Conservation (phyloP, 331 rosid species). For the Spiraea crenata region DNA sequence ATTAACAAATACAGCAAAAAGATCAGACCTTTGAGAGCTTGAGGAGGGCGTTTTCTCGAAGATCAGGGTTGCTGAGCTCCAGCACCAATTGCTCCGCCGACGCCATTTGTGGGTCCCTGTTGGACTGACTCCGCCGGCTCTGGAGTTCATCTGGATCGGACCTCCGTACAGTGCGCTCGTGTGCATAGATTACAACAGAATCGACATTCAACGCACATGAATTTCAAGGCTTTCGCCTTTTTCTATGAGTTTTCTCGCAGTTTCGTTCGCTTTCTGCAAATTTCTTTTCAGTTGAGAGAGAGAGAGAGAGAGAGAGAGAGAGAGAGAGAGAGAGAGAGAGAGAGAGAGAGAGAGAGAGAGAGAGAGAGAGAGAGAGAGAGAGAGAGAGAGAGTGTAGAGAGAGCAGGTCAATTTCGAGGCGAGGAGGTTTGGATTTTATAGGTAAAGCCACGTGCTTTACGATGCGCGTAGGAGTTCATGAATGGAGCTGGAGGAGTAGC, state of each 20-base stretch:
- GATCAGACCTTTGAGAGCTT: constrained; percentile 72
- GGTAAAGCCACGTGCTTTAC: constrained; percentile 13
- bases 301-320: too few relatives aligned
- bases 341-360: too few relatives aligned
- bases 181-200: constrained; percentile 37
- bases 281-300: neutral
- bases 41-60: constrained; percentile 64
- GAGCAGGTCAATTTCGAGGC: too few relatives aligned
- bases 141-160: constrained; percentile 24
- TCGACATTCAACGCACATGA: constrained; percentile 20
- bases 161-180: constrained; percentile 39
- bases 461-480: constrained; percentile 7
- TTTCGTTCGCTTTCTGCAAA: neutral
- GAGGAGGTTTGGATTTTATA: neutral
- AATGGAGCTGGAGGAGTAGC: too few relatives aligned
- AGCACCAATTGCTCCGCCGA: constrained; percentile 57
- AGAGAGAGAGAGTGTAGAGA: too few relatives aligned
- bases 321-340: too few relatives aligned
- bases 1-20: neutral
- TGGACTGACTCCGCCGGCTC: constrained; percentile 31
- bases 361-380: too few relatives aligned
- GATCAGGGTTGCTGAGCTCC: constrained; percentile 59
- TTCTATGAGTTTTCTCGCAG: neutral
- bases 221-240: neutral
- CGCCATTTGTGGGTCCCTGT: constrained; percentile 45